phyloP scores from a whole-genome alignment of 345 rosid genomes.

The Erysimum cheiranthoides region DNA sequence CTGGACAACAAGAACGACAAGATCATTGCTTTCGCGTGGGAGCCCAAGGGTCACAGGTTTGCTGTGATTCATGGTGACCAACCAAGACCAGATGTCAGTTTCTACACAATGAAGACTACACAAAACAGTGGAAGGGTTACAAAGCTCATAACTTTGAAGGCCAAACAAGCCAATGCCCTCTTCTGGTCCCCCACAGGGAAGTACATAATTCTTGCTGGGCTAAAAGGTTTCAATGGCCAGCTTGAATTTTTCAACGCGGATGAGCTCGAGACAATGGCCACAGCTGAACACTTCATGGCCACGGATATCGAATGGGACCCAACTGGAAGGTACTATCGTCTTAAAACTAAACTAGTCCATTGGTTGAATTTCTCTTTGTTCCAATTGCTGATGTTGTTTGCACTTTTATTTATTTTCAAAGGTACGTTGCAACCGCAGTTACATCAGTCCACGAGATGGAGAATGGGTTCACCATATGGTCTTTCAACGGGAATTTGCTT shows the following conservation, averaged over 20 bases:
- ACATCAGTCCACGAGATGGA: slow-evolving; percentile 98
- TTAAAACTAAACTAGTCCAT: background rate
- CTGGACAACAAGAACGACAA: slow-evolving; percentile 87
- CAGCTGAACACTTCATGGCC: slow-evolving; percentile 92
- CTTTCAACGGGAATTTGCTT: slow-evolving; percentile 82
- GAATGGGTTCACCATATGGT: slow-evolving; percentile 94
- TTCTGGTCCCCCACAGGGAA: slow-evolving; percentile 95
- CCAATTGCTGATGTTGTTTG: slow-evolving; percentile 13
- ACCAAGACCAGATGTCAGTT: slow-evolving; percentile 77
- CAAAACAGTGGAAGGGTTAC: slow-evolving; percentile 65
- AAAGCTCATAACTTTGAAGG: slow-evolving; percentile 84
- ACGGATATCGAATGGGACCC: slow-evolving; percentile 98
- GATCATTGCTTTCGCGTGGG: slow-evolving; percentile 91
- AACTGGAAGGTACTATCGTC: slow-evolving; percentile 73
- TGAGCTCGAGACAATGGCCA: slow-evolving; percentile 94
- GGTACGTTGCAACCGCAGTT: slow-evolving; percentile 89
- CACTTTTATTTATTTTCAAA: background rate
- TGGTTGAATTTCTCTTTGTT: background rate
- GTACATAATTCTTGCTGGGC: slow-evolving; percentile 86
- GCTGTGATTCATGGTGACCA: slow-evolving; percentile 72
- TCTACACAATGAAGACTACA: slow-evolving; percentile 71
- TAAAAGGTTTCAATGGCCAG: slow-evolving; percentile 94
- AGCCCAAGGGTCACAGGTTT: slow-evolving; percentile 84
- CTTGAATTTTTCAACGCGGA: slow-evolving; percentile 90
- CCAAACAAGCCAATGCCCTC: slow-evolving; percentile 91